These are phyloP conservation scores for Exophiala viscosa DNA, from an alignment of 2,329 filamentous ascomycete species.

Conservation along the genomic window DNA sequence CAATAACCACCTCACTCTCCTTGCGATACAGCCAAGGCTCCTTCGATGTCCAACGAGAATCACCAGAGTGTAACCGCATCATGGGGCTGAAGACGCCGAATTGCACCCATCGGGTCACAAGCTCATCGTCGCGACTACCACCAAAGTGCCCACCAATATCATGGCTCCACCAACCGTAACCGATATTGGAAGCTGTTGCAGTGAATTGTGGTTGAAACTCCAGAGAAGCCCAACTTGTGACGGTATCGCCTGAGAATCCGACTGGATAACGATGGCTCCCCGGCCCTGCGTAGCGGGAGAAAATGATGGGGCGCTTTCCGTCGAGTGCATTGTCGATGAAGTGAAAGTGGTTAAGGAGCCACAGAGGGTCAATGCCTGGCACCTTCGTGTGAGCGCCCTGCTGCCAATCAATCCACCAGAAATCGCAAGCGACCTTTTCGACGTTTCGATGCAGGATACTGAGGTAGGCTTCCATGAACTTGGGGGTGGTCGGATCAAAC, in stretches of 20 bases:
- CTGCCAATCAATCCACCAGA: constrained; percentile 69
- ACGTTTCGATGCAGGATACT: constrained; percentile 54
- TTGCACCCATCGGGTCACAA: constrained; percentile 60
- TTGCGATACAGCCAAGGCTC: constrained; percentile 58
- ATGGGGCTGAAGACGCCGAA: constrained; percentile 60
- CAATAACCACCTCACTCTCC: constrained; percentile 47
- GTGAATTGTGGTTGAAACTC: constrained; percentile 66
- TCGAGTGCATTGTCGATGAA: constrained; percentile 52
- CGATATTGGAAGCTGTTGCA: constrained; percentile 62
- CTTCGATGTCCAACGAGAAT: constrained; percentile 57
- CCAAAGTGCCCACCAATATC: constrained; percentile 63
- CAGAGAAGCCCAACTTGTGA: constrained; percentile 59
- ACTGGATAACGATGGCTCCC: constrained; percentile 63
- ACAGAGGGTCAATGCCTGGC: constrained; percentile 59
- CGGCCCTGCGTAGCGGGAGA: constrained; percentile 60
- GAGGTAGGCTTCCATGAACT: constrained; percentile 58
- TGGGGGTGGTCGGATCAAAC: constrained; percentile 54
- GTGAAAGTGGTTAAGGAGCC: constrained; percentile 64
- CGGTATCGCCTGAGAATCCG: constrained; percentile 61
- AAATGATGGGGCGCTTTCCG: constrained; percentile 49
- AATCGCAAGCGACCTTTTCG: constrained; percentile 57
- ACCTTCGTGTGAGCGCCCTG: constrained; percentile 56
- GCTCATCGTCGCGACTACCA: constrained; percentile 56
- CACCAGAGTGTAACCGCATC: constrained; percentile 58
- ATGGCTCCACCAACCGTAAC: constrained; percentile 66